These are phyloP conservation scores for Parsonsia alboflavescens DNA, from an alignment of 257 asterid genomes.

Conservation along the genomic window DNA sequence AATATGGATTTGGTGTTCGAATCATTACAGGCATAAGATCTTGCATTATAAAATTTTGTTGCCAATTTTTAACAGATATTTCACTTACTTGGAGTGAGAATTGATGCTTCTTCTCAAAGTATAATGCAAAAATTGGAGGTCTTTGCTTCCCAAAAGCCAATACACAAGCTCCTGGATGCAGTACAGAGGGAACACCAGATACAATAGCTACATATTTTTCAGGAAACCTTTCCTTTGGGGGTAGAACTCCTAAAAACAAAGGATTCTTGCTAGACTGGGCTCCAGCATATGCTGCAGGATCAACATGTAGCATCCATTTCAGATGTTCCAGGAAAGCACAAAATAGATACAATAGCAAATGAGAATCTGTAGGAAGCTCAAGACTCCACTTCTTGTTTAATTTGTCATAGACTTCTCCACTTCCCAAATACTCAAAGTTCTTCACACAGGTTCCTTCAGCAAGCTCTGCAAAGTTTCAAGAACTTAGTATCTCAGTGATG, in stretches of 20 bases:
- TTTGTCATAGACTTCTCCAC: constrained; percentile 64
- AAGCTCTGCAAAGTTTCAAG: constrained; percentile 50
- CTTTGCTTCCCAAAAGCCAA: constrained; percentile 87
- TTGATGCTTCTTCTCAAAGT: constrained; percentile 92
- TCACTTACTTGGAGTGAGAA: constrained; percentile 86
- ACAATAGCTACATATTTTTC: constrained; percentile 79
- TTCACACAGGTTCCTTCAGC: constrained; percentile 92
- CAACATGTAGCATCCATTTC: constrained; percentile 95
- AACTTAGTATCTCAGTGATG: background rate
- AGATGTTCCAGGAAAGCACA: constrained; percentile 95
- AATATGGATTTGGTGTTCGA: background rate
- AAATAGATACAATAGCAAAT: constrained; percentile 78
- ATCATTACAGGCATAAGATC: background rate
- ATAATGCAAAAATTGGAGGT: constrained; percentile 72
- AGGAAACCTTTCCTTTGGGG: constrained; percentile 89
- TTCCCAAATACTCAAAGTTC: constrained; percentile 87
- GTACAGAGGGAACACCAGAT: constrained; percentile 74
- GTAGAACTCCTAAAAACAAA: constrained; percentile 79
- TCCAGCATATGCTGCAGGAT: constrained; percentile 73
- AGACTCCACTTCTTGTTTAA: constrained; percentile 68
- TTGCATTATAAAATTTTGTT: no score
- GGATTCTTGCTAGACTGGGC: constrained; percentile 88
- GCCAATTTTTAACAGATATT: background rate
- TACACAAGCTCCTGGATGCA: constrained; percentile 94
- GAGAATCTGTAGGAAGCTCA: constrained; percentile 88